These are phyloP conservation scores for Pichia sp. DNA, from an alignment of 1,139 yeast species.

Conservation along the genomic window DNA sequence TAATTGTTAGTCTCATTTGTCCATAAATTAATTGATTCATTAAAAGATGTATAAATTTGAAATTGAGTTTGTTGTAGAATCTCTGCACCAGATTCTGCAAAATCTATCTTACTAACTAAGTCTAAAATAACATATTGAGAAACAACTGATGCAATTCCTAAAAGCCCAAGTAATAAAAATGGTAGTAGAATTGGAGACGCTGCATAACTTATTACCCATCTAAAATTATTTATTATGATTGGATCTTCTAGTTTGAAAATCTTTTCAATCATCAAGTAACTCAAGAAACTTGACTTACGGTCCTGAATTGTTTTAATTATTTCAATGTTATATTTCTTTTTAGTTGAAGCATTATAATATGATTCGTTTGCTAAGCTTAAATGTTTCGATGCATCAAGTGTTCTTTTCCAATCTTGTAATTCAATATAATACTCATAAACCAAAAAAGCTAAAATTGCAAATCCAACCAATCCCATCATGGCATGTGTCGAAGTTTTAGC, in stretches of 20 bases:
- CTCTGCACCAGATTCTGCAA: background rate
- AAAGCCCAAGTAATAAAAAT: slow-evolving; percentile 40
- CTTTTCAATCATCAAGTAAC: slow-evolving; percentile 12
- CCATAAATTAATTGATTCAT: slow-evolving; percentile 37
- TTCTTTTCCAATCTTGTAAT: slow-evolving; percentile 43
- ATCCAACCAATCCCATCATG: slow-evolving; percentile 35
- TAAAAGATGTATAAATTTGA: slow-evolving; percentile 16
- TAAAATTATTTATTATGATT: slow-evolving; percentile 21
- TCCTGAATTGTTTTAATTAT: slow-evolving; percentile 26
- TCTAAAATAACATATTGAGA: slow-evolving; percentile 41
- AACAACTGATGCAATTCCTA: slow-evolving; percentile 43
- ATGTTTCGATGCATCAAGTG: slow-evolving; percentile 28
- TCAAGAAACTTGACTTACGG: slow-evolving; percentile 22
- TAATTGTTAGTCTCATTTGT: slow-evolving; percentile 43
- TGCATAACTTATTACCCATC: slow-evolving; percentile 48
- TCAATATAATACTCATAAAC: slow-evolving; percentile 41
- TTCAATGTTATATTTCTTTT: slow-evolving; percentile 20
- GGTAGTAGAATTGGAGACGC: slow-evolving; percentile 41
- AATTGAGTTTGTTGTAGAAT: slow-evolving; percentile 15
- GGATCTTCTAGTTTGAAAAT: slow-evolving; percentile 10
- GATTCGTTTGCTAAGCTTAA: slow-evolving; percentile 15
- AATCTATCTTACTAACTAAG: slow-evolving; percentile 8
- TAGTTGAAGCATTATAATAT: slow-evolving; percentile 4
- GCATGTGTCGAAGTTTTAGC: slow-evolving; percentile 34
- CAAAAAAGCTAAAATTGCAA: slow-evolving; percentile 33